Evolutionary conservation across 305 asterid genomes (phyloP).

Genomic region (Solanum hybrid): DNA sequence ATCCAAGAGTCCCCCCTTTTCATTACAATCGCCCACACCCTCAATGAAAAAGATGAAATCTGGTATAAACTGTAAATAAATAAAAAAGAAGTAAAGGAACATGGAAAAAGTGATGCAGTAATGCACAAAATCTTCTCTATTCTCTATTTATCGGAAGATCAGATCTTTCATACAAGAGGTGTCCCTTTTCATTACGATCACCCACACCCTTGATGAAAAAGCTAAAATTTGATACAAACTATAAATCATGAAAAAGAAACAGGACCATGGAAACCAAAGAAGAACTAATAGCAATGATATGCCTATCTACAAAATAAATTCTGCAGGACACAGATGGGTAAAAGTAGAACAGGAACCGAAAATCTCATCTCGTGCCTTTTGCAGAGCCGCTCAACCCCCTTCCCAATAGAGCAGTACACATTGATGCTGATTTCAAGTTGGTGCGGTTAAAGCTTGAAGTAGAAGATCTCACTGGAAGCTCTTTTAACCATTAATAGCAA

Average conservation of each 20-base stretch:
- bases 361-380: neutral
- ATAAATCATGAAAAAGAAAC: neutral
- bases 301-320: conserved; percentile 4
- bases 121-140: neutral
- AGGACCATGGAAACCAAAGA: neutral
- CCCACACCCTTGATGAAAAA: neutral
- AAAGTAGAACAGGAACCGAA: neutral
- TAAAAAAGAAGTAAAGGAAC: neutral
- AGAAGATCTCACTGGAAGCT: conserved; percentile 8
- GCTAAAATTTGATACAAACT: neutral
- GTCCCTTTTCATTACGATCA: neutral
- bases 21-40: neutral
- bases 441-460: conserved; percentile 9
- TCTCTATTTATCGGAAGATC: neutral
- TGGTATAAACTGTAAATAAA: neutral
- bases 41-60: neutral
- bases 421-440: neutral
- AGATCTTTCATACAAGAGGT: conserved; percentile 1
- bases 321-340: neutral
- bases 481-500: conserved; percentile 8
- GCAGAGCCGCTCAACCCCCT: neutral
- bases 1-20: neutral
- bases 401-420: neutral
- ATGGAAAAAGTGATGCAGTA: neutral
- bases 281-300: neutral